Evolutionary conservation across 306 rosid species (phyloP).

Genomic region (Abrus pulchellus): DNA sequence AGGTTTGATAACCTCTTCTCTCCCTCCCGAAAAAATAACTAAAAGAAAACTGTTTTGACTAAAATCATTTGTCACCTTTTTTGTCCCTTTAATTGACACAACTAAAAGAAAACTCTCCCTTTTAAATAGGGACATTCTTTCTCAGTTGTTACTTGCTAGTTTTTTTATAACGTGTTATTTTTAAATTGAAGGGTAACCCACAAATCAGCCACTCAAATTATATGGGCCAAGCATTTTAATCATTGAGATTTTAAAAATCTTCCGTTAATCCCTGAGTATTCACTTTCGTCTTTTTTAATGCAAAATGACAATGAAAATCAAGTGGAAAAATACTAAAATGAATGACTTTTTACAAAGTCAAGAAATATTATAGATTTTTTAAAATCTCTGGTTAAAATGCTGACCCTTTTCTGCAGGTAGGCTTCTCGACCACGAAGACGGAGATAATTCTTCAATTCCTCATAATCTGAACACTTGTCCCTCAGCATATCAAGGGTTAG

Average conservation of each 20-base stretch:
- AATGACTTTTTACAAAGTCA: too few species aligned
- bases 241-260: too few species aligned
- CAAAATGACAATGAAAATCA: too few species aligned
- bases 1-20: background rate
- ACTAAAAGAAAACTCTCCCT: background rate
- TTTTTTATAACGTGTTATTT: background rate
- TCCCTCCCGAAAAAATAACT: background rate
- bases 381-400: too few species aligned
- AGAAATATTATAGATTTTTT: too few species aligned
- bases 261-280: too few species aligned
- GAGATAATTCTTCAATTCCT: conserved; percentile 74
- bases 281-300: too few species aligned
- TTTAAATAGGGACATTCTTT: background rate
- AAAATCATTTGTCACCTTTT: background rate
- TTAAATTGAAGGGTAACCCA: background rate
- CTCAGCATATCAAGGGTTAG: conserved; percentile 81
- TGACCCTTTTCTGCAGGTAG: conserved; percentile 85
- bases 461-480: conserved; percentile 72
- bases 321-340: too few species aligned
- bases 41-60: background rate
- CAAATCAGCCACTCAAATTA: too few species aligned
- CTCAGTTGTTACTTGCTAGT: background rate
- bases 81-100: background rate
- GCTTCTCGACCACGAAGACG: conserved; percentile 84
- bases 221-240: too few species aligned